These are phyloP conservation scores for Trichoderma asperelloides DNA, from an alignment of 495 filamentous ascomycete species.

Conservation along the genomic window DNA sequence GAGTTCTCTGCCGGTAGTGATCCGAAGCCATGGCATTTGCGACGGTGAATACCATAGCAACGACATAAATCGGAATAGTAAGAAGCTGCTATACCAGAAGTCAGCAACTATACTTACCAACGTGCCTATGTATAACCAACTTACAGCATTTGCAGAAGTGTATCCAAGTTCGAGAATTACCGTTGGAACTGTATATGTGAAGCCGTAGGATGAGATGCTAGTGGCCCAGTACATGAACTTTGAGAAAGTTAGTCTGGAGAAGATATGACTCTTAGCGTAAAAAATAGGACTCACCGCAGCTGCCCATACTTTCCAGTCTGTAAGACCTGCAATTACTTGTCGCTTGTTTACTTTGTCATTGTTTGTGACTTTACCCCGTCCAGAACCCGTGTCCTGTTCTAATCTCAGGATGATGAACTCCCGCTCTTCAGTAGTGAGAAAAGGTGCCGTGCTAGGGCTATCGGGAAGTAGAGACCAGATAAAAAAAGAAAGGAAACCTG, in stretches of 20 bases:
- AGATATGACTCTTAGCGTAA: not conserved
- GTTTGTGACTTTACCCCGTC: conserved; percentile 66
- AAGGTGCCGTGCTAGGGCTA: conserved; percentile 59
- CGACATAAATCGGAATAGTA: not conserved
- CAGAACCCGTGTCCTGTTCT: conserved; percentile 65
- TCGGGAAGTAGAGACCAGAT: conserved; percentile 76
- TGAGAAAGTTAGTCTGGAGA: conserved; percentile 37
- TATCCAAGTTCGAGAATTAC: not conserved
- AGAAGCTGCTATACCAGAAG: not conserved
- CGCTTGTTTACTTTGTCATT: conserved; percentile 45
- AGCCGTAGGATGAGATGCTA: conserved; percentile 77
- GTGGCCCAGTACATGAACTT: conserved; percentile 87
- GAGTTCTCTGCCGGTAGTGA: not conserved
- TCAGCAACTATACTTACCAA: not conserved
- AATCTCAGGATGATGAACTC: conserved; percentile 65
- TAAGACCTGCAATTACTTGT: not conserved
- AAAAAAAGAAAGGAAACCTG: conserved; percentile 55
- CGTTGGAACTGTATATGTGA: conserved; percentile 23
- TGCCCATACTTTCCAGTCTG: not conserved
- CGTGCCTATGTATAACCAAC: not conserved
- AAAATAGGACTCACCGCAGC: not conserved
- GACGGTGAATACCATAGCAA: not conserved
- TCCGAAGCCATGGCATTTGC: not conserved
- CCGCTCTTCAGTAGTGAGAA: conserved; percentile 67
- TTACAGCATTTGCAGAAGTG: not conserved